Base-by-base conservation (phyloP, 164 flowering plant genomes). In the Platanus orientalis region DNA sequence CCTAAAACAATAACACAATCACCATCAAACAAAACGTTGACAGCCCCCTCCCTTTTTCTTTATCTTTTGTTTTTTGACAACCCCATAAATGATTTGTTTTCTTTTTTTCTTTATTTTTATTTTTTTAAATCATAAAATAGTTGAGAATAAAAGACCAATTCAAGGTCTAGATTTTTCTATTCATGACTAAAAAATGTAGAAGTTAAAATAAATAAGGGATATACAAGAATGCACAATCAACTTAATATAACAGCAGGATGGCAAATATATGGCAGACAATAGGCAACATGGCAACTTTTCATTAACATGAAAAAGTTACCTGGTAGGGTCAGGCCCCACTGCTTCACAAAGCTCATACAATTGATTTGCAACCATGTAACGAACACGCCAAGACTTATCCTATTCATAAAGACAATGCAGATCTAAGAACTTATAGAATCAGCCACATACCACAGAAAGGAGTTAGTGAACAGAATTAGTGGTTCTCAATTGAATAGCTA, bases 301-400 rank as follows among this genome's bases (percentile, higher is more conserved):
- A 57, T 11, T 10, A 27, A 12, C 45, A 36, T 7, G 30, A 55
- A 17, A 17, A 25, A 56, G 51, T 42, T 83, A 90, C 98, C 88
- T 85, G 25, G 96, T 90, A 29, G 96, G 87, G 59, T 90, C 98
- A 63, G 96, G 96, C 51, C 98, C 98, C 58, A 93, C 97, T 69
- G 98, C 96, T 83, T 93, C 98, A 79, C 97, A 93, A 47, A 93
- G 83, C 75, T 93, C 98, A 69, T 90, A 90, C 58, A 93, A 71
- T 54, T 90, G 97, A 79, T 89, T 89, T n/a, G 98, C 98, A 73
- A 90, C 97, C 97, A 90, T 87, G 73, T 90, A 93, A n/a, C 98
- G 90, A 52, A 93, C 98, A 74, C 98, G 98, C 98, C 98, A 93
- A 59, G 98, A 93, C 69, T 93, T 93, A 67, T 93, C 98, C 98